These are phyloP conservation scores for Fusarium albosuccineum DNA, from an alignment of 2,329 filamentous ascomycete genomes.

Conservation along the genomic window DNA sequence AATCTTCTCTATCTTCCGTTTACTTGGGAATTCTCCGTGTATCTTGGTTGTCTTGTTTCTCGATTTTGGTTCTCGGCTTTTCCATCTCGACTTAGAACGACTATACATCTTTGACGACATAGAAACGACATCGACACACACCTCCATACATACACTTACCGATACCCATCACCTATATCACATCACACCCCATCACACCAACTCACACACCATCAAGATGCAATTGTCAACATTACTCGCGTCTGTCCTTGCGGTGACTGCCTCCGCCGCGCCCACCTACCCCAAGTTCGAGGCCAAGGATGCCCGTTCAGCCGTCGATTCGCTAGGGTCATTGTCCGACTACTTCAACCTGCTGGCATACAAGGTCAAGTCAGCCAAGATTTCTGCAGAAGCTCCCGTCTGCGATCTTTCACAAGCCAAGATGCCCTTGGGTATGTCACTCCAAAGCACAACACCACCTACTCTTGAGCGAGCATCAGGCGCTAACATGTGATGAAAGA, in stretches of 20 bases:
- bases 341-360: slow-evolving; percentile 72
- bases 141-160: slow-evolving; percentile 1
- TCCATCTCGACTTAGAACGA: slow-evolving; percentile 30
- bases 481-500: slow-evolving; percentile 31
- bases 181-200: not conserved
- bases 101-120: slow-evolving; percentile 26
- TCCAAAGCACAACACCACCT: not conserved
- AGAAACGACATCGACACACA: slow-evolving; percentile 26
- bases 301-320: slow-evolving; percentile 52
- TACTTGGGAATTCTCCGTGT: slow-evolving; percentile 4
- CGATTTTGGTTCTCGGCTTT: slow-evolving; percentile 15
- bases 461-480: not conserved
- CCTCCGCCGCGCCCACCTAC: slow-evolving; percentile 61
- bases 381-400: slow-evolving; percentile 55
- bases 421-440: slow-evolving; percentile 62
- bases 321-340: slow-evolving; percentile 63
- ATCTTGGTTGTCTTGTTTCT: slow-evolving; percentile 24
- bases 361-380: slow-evolving; percentile 65
- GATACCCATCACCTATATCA: slow-evolving; percentile 8
- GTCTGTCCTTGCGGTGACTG: slow-evolving; percentile 60
- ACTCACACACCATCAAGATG: slow-evolving; percentile 57
- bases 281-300: slow-evolving; percentile 53
- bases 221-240: slow-evolving; percentile 61
- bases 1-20: slow-evolving; percentile 14
- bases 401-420: slow-evolving; percentile 68